Conservation (phyloP, 768 basidiomycete genomes). For the Leccinellum luteum region DNA sequence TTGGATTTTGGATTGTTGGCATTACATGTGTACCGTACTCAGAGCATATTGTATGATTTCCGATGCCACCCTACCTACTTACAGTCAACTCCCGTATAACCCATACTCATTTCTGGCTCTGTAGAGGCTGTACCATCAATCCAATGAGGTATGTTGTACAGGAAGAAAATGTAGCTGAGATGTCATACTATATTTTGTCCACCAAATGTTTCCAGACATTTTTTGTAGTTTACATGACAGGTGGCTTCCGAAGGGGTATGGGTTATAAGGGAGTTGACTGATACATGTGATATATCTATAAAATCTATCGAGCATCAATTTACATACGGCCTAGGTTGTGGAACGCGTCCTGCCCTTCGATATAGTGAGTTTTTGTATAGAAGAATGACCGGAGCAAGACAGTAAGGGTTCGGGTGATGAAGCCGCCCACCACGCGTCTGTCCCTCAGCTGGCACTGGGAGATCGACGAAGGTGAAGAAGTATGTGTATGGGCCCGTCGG, state of each 20-base stretch:
- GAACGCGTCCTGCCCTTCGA: background rate
- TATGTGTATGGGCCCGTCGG: background rate
- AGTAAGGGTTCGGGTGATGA: background rate
- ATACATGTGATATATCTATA: background rate
- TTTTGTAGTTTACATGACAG: too few relatives aligned
- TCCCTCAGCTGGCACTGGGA: background rate
- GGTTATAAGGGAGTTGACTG: too few relatives aligned
- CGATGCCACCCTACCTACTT: constrained; percentile 11
- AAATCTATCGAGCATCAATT: background rate
- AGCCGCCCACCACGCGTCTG: background rate
- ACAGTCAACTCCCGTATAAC: too few relatives aligned
- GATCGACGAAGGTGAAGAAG: background rate
- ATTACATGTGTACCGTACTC: constrained; percentile 22
- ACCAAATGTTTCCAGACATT: too few relatives aligned
- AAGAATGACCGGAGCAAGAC: background rate
- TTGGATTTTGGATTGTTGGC: constrained; percentile 10
- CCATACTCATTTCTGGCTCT: too few relatives aligned
- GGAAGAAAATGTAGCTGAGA: too few relatives aligned
- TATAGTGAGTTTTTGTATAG: too few relatives aligned
- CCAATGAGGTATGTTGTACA: too few relatives aligned
- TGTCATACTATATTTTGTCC: too few relatives aligned
- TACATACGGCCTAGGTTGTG: background rate
- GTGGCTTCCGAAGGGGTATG: too few relatives aligned
- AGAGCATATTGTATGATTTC: constrained; percentile 18
- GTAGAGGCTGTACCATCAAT: too few relatives aligned